A percentile compares a stretch with the other conserved stretches of the same genome.
These are phyloP conservation scores for Boechera stricta DNA, from an alignment of 345 rosid genomes.

Conservation along the genomic window DNA sequence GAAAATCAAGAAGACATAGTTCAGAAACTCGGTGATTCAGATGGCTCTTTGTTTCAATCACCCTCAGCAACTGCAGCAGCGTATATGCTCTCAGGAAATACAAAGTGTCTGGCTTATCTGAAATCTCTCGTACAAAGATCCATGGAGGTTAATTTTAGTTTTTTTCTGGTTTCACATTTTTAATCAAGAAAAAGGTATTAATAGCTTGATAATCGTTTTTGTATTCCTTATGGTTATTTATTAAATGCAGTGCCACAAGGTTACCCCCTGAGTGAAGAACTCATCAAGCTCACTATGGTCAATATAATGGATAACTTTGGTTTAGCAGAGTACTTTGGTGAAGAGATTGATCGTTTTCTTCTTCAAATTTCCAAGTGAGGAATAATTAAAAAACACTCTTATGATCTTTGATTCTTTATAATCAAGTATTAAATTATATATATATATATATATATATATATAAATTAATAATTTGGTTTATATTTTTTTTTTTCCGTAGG, in stretches of 20 bases:
- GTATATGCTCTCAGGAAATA: conserved; percentile 55
- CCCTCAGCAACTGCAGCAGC: conserved; percentile 74
- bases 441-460: not conserved
- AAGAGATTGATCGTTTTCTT: conserved; percentile 51
- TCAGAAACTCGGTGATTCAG: conserved; percentile 28
- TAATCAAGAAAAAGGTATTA: not conserved
- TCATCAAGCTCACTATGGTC: conserved; percentile 52
- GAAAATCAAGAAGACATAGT: conserved; percentile 43
- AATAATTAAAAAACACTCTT: not conserved
- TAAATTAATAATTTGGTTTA: not conserved
- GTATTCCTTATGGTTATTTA: not conserved
- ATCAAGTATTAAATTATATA: not conserved
- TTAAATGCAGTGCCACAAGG: conserved; percentile 51
- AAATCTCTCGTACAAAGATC: conserved; percentile 48
- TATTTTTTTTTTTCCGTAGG: conserved; percentile 30
- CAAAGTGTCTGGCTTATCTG: conserved; percentile 49
- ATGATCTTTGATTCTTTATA: not conserved
- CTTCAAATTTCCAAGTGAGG: conserved; percentile 51
- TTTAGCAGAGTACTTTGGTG: conserved; percentile 52
- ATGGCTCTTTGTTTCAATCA: conserved; percentile 64
- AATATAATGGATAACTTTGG: conserved; percentile 60
- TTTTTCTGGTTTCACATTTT: not conserved
- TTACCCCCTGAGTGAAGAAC: conserved; percentile 57
- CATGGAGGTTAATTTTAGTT: conserved; percentile 49
- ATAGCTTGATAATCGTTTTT: not conserved